These are phyloP conservation scores for Maudiozyma barnettii DNA, from an alignment of 805 yeast species.

Conservation along the genomic window DNA sequence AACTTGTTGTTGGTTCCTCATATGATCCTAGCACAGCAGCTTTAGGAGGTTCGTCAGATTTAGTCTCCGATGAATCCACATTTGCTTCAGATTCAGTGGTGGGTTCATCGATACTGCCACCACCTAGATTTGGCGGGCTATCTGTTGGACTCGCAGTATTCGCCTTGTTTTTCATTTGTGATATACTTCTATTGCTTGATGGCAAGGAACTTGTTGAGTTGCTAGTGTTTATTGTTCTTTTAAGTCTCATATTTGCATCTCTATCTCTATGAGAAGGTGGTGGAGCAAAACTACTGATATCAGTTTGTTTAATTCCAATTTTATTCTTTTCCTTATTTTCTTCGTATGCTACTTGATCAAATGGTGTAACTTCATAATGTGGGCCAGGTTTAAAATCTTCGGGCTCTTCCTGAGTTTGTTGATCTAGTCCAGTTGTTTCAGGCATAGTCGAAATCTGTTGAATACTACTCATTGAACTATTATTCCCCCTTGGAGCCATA, in stretches of 20 bases:
- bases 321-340: conserved; percentile 7
- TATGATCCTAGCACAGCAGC: conserved; percentile 29
- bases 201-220: background rate
- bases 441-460: conserved; percentile 2
- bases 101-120: background rate
- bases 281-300: conserved; percentile 16
- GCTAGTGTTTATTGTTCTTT: background rate
- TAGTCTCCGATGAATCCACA: background rate
- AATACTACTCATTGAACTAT: background rate
- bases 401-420: background rate
- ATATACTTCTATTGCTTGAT: background rate
- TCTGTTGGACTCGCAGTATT: background rate
- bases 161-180: background rate
- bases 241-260: background rate
- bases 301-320: conserved; percentile 9
- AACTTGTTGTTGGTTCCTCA: conserved; percentile 20
- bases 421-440: background rate
- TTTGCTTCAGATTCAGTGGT: background rate
- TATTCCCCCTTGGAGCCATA: background rate
- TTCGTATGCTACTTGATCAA: conserved; percentile 9
- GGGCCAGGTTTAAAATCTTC: conserved; percentile 4
- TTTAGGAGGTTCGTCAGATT: conserved; percentile 16
- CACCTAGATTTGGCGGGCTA: background rate
- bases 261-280: conserved; percentile 27
- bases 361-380: conserved; percentile 16